Evolutionary conservation across 163 green algal genomes (phyloP).

Genomic region (Volvox carteri): DNA sequence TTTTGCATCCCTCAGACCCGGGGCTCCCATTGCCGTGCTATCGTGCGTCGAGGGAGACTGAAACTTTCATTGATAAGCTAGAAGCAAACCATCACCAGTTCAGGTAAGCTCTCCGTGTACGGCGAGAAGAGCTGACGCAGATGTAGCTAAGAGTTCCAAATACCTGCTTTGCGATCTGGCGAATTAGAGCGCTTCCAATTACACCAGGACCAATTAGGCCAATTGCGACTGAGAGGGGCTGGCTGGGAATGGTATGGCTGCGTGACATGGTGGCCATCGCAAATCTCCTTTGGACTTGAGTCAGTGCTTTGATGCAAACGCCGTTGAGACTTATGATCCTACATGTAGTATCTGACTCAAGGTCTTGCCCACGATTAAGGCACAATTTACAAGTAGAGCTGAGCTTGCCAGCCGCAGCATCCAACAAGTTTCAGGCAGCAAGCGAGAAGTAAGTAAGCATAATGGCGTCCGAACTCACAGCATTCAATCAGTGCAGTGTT

Average conservation of each 20-base stretch:
- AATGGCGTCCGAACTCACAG: background rate
- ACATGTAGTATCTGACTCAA: background rate
- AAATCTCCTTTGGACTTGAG: too few species aligned
- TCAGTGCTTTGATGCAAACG: too few species aligned
- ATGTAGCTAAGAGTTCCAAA: too few species aligned
- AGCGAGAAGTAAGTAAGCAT: background rate
- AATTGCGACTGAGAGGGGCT: slow-evolving; percentile 58
- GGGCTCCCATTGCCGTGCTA: too few species aligned
- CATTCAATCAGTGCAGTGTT: too few species aligned
- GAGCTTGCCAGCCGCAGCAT: background rate
- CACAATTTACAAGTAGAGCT: background rate
- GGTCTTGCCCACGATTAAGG: background rate
- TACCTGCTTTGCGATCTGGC: slow-evolving; percentile 85
- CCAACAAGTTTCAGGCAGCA: background rate
- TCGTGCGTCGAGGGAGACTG: too few species aligned
- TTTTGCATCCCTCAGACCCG: too few species aligned
- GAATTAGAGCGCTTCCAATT: slow-evolving; percentile 83
- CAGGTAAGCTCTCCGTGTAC: too few species aligned
- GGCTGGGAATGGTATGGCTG: background rate
- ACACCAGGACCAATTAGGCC: slow-evolving; percentile 86
- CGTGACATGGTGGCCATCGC: too few species aligned
- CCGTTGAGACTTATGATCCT: background rate
- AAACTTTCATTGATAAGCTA: too few species aligned
- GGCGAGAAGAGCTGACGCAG: too few species aligned
- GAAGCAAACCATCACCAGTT: too few species aligned